phyloP scores from a whole-genome alignment of 306 rosid species.

The Hippophae rhamnoides region DNA sequence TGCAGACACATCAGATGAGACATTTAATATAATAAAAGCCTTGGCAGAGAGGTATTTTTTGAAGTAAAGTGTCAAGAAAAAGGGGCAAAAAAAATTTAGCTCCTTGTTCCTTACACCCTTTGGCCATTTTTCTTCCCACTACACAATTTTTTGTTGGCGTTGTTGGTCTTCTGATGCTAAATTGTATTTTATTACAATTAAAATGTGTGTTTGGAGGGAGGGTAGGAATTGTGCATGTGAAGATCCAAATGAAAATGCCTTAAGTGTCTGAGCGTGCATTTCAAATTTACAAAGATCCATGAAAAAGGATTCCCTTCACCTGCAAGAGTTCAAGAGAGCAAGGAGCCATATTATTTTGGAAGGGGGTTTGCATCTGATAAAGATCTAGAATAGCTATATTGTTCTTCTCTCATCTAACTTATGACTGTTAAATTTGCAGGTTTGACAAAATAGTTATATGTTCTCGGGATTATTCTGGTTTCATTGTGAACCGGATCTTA shows the following conservation, averaged over 20 bases:
- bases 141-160: too few relatives aligned
- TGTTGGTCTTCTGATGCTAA: too few relatives aligned
- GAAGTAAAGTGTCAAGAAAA: background rate
- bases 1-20: conserved; percentile 70
- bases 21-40: conserved; percentile 53
- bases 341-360: background rate
- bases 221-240: too few relatives aligned
- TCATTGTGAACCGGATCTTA: conserved; percentile 72
- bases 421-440: conserved; percentile 19
- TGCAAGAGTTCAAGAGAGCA: too few relatives aligned
- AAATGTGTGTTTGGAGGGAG: too few relatives aligned
- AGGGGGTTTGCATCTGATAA: background rate
- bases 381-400: background rate
- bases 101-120: background rate
- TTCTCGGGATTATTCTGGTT: conserved; percentile 77
- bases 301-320: too few relatives aligned
- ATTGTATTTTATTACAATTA: too few relatives aligned
- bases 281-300: too few relatives aligned
- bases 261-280: too few relatives aligned
- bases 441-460: conserved; percentile 41
- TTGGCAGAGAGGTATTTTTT: conserved; percentile 59
- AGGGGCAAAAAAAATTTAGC: background rate
- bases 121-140: too few relatives aligned
- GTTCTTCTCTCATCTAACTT: conserved; percentile 9
- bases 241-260: too few relatives aligned